Base-by-base conservation (phyloP, 176 grass and related monocot genomes). In the Thinopyrum elongatum region DNA sequence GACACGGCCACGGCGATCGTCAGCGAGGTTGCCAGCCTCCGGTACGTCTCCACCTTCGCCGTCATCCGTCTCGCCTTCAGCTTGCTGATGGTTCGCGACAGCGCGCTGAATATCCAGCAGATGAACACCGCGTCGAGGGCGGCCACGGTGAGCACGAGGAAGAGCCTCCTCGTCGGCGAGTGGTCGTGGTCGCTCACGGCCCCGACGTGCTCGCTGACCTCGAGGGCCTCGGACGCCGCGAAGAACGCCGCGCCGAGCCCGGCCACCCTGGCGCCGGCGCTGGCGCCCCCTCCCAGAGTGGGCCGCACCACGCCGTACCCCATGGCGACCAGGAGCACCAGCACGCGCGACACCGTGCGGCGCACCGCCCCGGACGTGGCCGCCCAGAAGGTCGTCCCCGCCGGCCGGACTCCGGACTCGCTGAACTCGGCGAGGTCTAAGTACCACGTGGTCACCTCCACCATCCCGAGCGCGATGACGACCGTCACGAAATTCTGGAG, bases 391-490 rank as follows among this genome's bases (percentile, higher is more conserved):
- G 92, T 91, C 63, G 92, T 92, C 13, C 88, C 90, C 51, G 83
- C 72, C 22, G 95, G 95, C 42, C 95, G 86, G 58, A 94, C 76
- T 17, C 92, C 95, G 2, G 90, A 85, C 82, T 76, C 69, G 62
- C 80, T 34, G 86, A 97, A 81, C 82, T 89, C 92, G 27, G 86
- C 90, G 33, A 92, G 86, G 59, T 97, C 95, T 29, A 97, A 41
- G 86, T 97, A 97, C 92, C 90, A 89, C 34, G 93, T 70, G 21
- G 95, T 88, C 26, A 68, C 69, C 77, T 97, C 95, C 83, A 87
- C 49, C 95, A 97, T 97, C 36, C 95, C 95, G 1, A 97, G 88
- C 80, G 95, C 76, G 82, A 97, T 92, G 46, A 92, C 92, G 22
- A 87, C 34, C 58, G 95, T 92, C 13, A 88, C 89, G 58, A 79